Evolutionary conservation across 2,329 filamentous ascomycete species (phyloP), one percentile per base, ranked within the genome.

Genomic region (Byssothecium circinans): DNA sequence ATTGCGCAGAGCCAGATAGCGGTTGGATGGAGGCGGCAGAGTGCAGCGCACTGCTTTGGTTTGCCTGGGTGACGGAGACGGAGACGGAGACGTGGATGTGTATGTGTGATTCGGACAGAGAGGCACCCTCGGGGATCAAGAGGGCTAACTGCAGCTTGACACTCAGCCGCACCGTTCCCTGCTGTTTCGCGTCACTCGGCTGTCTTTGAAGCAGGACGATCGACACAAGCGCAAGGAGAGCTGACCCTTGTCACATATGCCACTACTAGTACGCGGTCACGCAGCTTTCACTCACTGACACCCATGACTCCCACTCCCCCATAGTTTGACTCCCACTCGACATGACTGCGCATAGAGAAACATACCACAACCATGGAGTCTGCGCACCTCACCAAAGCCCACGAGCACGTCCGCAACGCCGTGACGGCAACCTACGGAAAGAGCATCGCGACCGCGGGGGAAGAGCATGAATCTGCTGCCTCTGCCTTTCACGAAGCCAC

Each of bases 401-500:
- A 96, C 73, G 87, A 92, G 59, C 91, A 96, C 74, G 91, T 90
- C 41, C 85, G 86, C 62, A 91, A 89, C 63, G 91, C 92, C 35
- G 85, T 89, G 19, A 79, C 85, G 19, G 89, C 91, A 45, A 84
- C 81, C 27, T 78, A 80, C 54, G 81, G 81, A 56, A 76, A 79
- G 45, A 85, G 94, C 67, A 89, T 89, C 46, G 87, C 86, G 6
- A 85, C 89, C 39, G 92, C 92, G 53, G 88, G 91, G 64, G 88
- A 87, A 64, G 89, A 96, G 70, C 92, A 97, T 73, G 85, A 91
- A 43, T 79, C 88, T 47, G 94, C 94, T 30, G 92, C 94, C 2
- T 86, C 85, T 54, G 89, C 96, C 68, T 97, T 96, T 69, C 86
- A 89, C 51, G 86, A 86, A 51, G 91, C 91, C 23, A 85, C 89